Conservation (phyloP, 2,329 filamentous ascomycete species). For the Waltergamsia citrina region DNA sequence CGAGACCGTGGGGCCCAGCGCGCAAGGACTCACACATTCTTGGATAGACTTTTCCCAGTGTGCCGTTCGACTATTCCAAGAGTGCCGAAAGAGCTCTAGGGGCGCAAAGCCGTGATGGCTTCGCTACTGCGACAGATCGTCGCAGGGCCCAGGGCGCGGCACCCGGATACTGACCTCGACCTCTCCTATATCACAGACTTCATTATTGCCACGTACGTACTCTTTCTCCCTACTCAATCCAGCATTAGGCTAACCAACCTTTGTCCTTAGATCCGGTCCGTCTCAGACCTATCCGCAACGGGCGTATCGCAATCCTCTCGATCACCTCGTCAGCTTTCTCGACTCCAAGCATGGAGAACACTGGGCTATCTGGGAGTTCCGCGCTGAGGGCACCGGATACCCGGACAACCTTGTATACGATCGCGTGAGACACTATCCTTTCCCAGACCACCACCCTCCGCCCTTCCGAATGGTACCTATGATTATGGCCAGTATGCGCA, state of each 20-base stretch:
- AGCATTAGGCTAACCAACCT: too few species aligned
- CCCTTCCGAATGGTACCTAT: conserved; percentile 82
- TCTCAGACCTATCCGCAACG: conserved; percentile 82
- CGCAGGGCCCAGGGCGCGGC: conserved; percentile 72
- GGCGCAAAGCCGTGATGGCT: too few species aligned
- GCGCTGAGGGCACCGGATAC: conserved; percentile 92
- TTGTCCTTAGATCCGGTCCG: conserved; percentile 66
- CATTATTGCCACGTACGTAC: conserved; percentile 51
- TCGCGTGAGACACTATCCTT: conserved; percentile 84
- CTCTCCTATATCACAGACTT: conserved; percentile 91
- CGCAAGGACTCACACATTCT: too few species aligned
- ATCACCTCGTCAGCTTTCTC: conserved; percentile 78
- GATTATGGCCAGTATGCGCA: conserved; percentile 86
- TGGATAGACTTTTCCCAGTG: too few species aligned
- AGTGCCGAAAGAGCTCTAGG: too few species aligned
- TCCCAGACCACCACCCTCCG: conserved; percentile 94
- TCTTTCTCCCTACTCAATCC: background rate
- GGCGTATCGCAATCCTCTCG: conserved; percentile 88
- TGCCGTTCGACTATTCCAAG: too few species aligned
- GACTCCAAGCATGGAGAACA: conserved; percentile 72
- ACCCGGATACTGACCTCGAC: conserved; percentile 82
- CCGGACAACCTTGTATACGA: conserved; percentile 82
- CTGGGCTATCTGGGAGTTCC: conserved; percentile 98
- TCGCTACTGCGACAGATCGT: conserved; percentile 85
- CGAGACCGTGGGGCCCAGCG: too few species aligned